Percentiles rank a stretch among this genome's conserved stretches.
phyloP scores from a whole-genome alignment of 768 basidiomycete genomes.

The Tylopilus intermedius region DNA sequence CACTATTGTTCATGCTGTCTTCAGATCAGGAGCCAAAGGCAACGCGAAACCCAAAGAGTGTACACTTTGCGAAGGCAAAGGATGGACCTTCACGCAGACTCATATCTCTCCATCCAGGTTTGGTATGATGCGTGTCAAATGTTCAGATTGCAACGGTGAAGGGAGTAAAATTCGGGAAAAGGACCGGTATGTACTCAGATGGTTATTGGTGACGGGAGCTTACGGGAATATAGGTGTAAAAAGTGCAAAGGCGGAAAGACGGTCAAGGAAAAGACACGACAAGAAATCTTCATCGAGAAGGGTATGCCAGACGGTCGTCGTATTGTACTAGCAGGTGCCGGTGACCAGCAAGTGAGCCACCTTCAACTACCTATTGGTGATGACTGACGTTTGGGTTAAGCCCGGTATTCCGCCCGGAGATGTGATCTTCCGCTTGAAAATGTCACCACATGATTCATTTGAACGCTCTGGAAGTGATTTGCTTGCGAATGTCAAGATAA shows the following conservation, averaged over 20 bases:
- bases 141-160: constrained; percentile 63
- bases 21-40: constrained; percentile 75
- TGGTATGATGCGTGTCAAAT: constrained; percentile 51
- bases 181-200: constrained; percentile 53
- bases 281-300: constrained; percentile 81
- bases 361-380: background rate
- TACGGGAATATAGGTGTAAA: constrained; percentile 63
- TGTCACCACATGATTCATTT: constrained; percentile 69
- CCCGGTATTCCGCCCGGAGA: constrained; percentile 86
- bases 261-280: constrained; percentile 81
- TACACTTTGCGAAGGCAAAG: constrained; percentile 77
- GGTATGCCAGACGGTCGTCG: constrained; percentile 82
- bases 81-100: constrained; percentile 59
- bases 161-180: constrained; percentile 78
- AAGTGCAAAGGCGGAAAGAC: constrained; percentile 89
- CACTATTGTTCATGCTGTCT: constrained; percentile 3
- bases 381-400: constrained; percentile 38
- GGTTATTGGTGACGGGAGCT: background rate
- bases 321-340: constrained; percentile 87
- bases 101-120: constrained; percentile 47
- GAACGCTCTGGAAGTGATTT: constrained; percentile 81
- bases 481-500: constrained; percentile 74
- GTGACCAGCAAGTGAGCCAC: constrained; percentile 73
- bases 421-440: constrained; percentile 77
- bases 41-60: constrained; percentile 84